phyloP scores from a whole-genome alignment of 129 eudicot genomes.

The Saussurea involucrata region DNA sequence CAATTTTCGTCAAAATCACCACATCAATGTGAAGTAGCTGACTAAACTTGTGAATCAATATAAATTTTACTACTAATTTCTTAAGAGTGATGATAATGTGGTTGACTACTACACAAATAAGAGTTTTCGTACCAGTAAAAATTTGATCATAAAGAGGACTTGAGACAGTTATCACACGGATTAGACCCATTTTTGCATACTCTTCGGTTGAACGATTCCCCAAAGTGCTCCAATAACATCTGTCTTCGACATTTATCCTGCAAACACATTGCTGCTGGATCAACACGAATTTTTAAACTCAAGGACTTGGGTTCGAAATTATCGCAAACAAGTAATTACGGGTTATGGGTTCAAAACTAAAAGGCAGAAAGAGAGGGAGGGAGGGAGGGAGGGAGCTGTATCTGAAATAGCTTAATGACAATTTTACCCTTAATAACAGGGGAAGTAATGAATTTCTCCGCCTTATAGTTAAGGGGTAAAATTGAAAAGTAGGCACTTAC shows the following conservation, averaged over 20 bases:
- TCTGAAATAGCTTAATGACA: too few relatives aligned
- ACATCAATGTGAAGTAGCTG: background rate
- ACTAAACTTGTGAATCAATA: background rate
- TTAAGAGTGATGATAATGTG: background rate
- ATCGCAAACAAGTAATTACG: background rate
- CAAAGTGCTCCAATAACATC: conserved; percentile 78
- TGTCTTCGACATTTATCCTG: conserved; percentile 87
- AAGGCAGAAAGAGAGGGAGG: too few relatives aligned
- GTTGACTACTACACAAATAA: background rate
- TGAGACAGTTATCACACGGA: conserved; percentile 94
- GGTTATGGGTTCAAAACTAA: background rate
- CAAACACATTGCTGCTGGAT: conserved; percentile 7
- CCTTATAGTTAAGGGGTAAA: background rate
- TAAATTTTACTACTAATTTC: background rate
- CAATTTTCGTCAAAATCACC: background rate
- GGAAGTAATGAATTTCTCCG: too few relatives aligned
- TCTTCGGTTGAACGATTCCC: conserved; percentile 66
- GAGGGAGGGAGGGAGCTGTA: too few relatives aligned
- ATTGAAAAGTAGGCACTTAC: too few relatives aligned
- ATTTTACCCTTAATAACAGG: too few relatives aligned
- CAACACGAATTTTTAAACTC: too few relatives aligned
- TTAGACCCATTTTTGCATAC: conserved; percentile 68
- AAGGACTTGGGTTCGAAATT: too few relatives aligned
- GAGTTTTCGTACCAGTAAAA: background rate
- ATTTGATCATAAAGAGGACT: conserved; percentile 40